Percentiles rank a stretch among this genome's conserved stretches.
phyloP scores from a whole-genome alignment of 148 eudicot genomes.

The Silene uniflora region DNA sequence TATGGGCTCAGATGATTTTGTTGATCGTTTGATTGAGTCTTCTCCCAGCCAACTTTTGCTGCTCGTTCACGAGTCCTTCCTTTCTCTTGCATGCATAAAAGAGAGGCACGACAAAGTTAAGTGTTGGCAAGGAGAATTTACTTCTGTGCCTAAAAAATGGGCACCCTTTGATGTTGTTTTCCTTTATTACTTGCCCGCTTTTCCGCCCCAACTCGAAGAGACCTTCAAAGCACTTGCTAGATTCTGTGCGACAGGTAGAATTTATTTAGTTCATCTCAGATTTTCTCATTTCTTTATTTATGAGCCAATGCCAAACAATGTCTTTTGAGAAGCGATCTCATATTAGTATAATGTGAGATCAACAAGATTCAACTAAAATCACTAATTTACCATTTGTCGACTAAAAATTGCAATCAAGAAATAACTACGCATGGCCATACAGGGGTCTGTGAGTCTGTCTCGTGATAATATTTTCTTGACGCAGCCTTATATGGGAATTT shows the following conservation, averaged over 20 bases:
- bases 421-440: background rate
- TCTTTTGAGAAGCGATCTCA: background rate
- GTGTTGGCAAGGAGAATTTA: conserved; percentile 92
- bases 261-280: background rate
- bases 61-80: conserved; percentile 74
- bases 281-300: background rate
- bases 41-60: conserved; percentile 54
- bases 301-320: background rate
- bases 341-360: background rate
- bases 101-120: conserved; percentile 73
- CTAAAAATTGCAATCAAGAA: background rate
- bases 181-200: conserved; percentile 73
- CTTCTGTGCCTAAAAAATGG: conserved; percentile 74
- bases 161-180: conserved; percentile 81
- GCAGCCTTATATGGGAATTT: background rate
- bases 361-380: background rate
- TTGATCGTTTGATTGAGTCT: conserved; percentile 55
- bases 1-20: conserved; percentile 71
- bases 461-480: background rate
- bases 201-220: conserved; percentile 67
- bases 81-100: conserved; percentile 64
- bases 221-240: conserved; percentile 54
- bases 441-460: background rate
- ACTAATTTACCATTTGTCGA: background rate
- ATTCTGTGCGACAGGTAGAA: conserved; percentile 70